These are phyloP conservation scores for Solanum sitiens DNA, from an alignment of 257 asterid genomes.

Conservation along the genomic window DNA sequence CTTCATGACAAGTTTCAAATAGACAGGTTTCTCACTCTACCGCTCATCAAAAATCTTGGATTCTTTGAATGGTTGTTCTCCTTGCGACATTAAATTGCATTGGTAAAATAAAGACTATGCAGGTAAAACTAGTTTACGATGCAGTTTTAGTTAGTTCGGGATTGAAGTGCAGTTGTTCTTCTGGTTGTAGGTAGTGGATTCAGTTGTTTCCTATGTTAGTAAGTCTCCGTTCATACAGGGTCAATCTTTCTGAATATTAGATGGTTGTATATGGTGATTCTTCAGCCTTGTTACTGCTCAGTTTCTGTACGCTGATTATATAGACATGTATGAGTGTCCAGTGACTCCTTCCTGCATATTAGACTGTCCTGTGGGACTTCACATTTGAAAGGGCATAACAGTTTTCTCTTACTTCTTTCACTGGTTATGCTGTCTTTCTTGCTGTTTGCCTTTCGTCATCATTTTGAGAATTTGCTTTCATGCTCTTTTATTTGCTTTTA, in stretches of 20 bases:
- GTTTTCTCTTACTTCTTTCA: not conserved
- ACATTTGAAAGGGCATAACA: not conserved
- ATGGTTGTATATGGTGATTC: not conserved
- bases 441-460: not conserved
- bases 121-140: not conserved
- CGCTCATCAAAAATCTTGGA: not conserved
- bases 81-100: not conserved
- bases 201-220: not conserved
- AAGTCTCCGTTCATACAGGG: not conserved
- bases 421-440: not conserved
- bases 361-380: not conserved
- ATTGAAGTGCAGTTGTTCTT: not conserved
- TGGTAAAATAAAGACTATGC: not conserved
- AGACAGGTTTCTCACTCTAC: not conserved
- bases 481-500: not conserved
- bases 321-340: not conserved
- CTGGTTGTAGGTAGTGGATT: not conserved
- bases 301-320: not conserved
- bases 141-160: not conserved
- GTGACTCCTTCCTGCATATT: not conserved
- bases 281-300: not conserved
- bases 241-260: not conserved
- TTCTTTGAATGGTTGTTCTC: not conserved
- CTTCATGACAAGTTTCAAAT: not conserved
- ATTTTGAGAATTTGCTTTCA: not conserved